Base-by-base conservation (phyloP, 23 red algal genomes). In the Chondrus crispus region DNA sequence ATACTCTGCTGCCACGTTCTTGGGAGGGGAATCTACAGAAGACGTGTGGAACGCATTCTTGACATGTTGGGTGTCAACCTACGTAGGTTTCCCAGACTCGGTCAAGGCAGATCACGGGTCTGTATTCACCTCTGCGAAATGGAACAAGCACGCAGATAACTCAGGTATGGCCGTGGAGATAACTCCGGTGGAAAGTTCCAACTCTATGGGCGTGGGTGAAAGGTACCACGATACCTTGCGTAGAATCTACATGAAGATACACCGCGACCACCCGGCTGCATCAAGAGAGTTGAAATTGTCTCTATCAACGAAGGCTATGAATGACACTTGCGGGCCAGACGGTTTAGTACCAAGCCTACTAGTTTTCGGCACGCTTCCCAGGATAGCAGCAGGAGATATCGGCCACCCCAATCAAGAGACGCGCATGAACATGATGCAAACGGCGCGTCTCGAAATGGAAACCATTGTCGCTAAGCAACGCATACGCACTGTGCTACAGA, bases 291-390 rank as follows among this genome's bases (percentile, higher is more conserved):
- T 87, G 6, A 24, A 35, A 46, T 45, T 74, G 8, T 16, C 60
- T 4, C 26, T 68, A 20, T 55, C 82, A 22, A 30, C 35, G 20
- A 72, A 68, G 40, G 54, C 55, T 35, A 87, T 87, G 7, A 87
- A 87, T 35, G 58, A 87, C 38, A 87, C 57, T 4, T 19, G 20
- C 58, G 82, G 82, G n/a, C 82, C 63, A 5, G 40, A 72, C 22
- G 82, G 82, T 14, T 58, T 87, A 32, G 55, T 72, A 13, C 82
- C 82, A 33, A 36, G 24, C 19, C 63, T 71, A n/a, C 71, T 87
- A 64, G 57, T 87, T 70, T 72, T 87, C 71, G 82, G 82, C 5
- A 24, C 29, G 22, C 28, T 87, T 32, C 62, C 82, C 4, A 46
- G 29, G 40, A n/a, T 66, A 13, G 58, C 50, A 16, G 50, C 38